Evolutionary conservation across 257 asterid species (phyloP).

Genomic region (Vinca minor): DNA sequence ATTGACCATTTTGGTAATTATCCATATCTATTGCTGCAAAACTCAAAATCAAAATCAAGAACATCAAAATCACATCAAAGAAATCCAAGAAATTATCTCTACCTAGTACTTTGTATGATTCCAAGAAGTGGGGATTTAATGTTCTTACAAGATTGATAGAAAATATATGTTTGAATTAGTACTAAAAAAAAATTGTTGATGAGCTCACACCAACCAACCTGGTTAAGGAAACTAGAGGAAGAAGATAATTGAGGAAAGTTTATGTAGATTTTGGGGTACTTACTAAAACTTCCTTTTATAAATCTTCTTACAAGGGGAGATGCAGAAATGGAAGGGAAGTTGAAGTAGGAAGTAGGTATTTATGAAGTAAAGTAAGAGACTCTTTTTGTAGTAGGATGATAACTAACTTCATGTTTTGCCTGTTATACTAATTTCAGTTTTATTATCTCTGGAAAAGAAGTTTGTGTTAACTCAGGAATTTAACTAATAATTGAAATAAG

Average conservation of each 20-base stretch:
- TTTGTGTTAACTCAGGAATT: no score
- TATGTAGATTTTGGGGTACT: no score
- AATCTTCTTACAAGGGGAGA: slow-evolving; percentile 23
- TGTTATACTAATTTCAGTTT: neutral
- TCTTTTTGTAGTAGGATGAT: slow-evolving; percentile 18
- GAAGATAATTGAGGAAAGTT: slow-evolving; percentile 14
- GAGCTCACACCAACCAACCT: slow-evolving; percentile 15
- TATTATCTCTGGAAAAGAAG: slow-evolving; percentile 14
- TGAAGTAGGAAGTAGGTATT: slow-evolving; percentile 29
- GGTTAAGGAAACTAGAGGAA: slow-evolving; percentile 16
- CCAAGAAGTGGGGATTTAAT: no score
- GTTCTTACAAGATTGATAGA: no score
- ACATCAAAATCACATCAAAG: neutral
- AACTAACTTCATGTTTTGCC: slow-evolving; percentile 11
- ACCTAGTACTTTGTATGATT: no score
- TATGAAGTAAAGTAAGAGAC: slow-evolving; percentile 24
- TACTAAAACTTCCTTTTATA: slow-evolving; percentile 16
- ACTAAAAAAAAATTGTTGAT: neutral
- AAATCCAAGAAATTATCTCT: no score
- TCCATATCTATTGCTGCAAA: slow-evolving; percentile 37
- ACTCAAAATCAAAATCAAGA: no score
- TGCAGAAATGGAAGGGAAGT: slow-evolving; percentile 37
- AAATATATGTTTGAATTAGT: no score
- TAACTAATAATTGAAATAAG: no score
- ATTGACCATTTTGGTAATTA: slow-evolving; percentile 40